These are phyloP conservation scores for Microsporum canis DNA, from an alignment of 2,329 filamentous ascomycete species.

Conservation along the genomic window DNA sequence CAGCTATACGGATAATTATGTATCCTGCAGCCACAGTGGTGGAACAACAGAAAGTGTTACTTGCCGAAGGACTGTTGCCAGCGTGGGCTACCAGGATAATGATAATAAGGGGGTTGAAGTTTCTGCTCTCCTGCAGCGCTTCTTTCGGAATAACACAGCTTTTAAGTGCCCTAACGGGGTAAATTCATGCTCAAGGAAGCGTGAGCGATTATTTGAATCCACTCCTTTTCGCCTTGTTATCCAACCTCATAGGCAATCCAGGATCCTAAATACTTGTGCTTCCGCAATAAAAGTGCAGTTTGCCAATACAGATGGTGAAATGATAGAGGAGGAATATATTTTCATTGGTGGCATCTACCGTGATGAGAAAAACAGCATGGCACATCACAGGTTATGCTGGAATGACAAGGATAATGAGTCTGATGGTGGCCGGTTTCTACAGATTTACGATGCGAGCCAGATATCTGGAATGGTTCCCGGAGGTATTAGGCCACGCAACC, in stretches of 20 bases:
- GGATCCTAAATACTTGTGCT: conserved; percentile 19
- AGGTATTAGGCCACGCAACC: conserved; percentile 13
- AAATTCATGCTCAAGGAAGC: conserved; percentile 5
- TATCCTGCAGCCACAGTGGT: neutral
- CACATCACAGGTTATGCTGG: conserved; percentile 24
- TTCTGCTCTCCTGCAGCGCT: conserved; percentile 16
- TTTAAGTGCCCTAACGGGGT: neutral
- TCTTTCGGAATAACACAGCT: conserved; percentile 9
- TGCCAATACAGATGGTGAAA: conserved; percentile 11
- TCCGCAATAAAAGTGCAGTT: conserved; percentile 20
- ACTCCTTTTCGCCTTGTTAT: conserved; percentile 26
- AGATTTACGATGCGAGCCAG: conserved; percentile 24
- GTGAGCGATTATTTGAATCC: conserved; percentile 12
- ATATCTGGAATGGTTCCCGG: conserved; percentile 22
- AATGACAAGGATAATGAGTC: conserved; percentile 21
- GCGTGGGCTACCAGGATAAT: neutral
- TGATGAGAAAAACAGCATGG: too few species aligned
- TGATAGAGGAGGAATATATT: conserved; percentile 22
- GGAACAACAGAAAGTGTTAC: neutral
- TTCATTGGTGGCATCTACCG: conserved; percentile 31
- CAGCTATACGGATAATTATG: neutral
- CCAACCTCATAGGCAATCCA: conserved; percentile 9
- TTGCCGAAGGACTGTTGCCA: neutral
- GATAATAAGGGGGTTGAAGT: conserved; percentile 17
- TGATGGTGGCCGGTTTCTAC: conserved; percentile 14